These are phyloP conservation scores for Eucalyptus marginata DNA, from an alignment of 345 rosid genomes.

Conservation along the genomic window DNA sequence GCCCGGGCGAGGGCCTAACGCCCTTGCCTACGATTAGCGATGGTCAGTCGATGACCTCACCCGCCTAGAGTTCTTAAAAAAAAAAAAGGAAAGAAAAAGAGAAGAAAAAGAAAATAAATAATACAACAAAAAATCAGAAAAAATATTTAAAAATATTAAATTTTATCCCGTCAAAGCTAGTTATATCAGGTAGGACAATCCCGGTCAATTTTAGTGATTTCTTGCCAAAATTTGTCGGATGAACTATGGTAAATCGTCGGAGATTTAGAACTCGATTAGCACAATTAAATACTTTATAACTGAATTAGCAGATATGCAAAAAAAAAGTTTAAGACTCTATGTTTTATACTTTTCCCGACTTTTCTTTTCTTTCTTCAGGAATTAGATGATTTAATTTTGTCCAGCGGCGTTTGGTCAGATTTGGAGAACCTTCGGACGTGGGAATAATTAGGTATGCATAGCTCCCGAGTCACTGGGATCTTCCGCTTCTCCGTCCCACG, in stretches of 20 bases:
- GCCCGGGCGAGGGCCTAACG: rapidly evolving
- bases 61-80: too few species aligned
- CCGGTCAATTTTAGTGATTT: rapidly evolving
- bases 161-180: rapidly evolving
- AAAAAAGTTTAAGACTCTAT: too few species aligned
- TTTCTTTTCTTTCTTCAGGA: not conserved
- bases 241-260: rapidly evolving
- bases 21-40: not conserved
- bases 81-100: rapidly evolving
- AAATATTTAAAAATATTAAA: too few species aligned
- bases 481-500: not conserved
- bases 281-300: too few species aligned
- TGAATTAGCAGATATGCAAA: rapidly evolving
- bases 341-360: not conserved
- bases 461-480: not conserved
- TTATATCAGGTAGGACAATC: rapidly evolving
- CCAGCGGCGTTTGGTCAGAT: not conserved
- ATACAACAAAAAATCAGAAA: too few species aligned
- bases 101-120: too few species aligned
- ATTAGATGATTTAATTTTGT: not conserved
- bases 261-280: not conserved
- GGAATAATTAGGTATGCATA: not conserved
- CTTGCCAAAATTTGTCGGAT: rapidly evolving
- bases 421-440: not conserved
- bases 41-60: rapidly evolving